Evolutionary conservation across 2,329 filamentous ascomycete species (phyloP), one percentile per base, ranked within the genome.

Genomic region (Diaporthe citriasiana): DNA sequence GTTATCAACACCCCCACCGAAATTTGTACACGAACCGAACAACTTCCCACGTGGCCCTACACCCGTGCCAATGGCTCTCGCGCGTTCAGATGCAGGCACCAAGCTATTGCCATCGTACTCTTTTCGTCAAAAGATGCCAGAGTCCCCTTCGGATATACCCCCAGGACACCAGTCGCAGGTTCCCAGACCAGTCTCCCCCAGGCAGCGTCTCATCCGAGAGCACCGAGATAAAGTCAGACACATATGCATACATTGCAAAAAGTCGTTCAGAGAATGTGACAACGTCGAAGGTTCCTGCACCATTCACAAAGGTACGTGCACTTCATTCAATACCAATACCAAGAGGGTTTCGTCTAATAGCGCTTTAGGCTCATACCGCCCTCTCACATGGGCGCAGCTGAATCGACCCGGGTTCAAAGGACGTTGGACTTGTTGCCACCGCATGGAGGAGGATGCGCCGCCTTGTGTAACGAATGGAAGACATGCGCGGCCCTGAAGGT

Each of bases 161-260:
- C 2, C 9, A 15, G 42, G 15, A 45, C 12, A 45, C 42, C 12
- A 45, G 15, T 2, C 13, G 42, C 42, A 6, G 42, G 15, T 17
- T 19, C 42, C 15, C 4, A 45, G 40, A 42, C 10, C 7, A 45
- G 4, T 0, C 10, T 35, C 17, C 30, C 9, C 1, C 35, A 27
- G 15, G 2, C 10, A 60, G 13, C 19, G 10, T 25, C 12, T 17
- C 10, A 0, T 15, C 22, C 53, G 6, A 38, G 6, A 3, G 2
- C 1, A n/a, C 3, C 3, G 3, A 22, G 17, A 12, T 3, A 8
- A 35, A 13, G 8, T n/a, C n/a, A n/a, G n/a, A n/a, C n/a, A n/a
- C n/a, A n/a, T 1, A 25, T 59, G 56, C 56, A 60, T 3, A 6
- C 5, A 0, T 3, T 60, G 38, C 56, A 27, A 17, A 19, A 19